Evolutionary conservation across 1,284 basidiomycete genomes (phyloP), one percentile per base, ranked within the genome.

Genomic region (Ceratobasidium sp.): DNA sequence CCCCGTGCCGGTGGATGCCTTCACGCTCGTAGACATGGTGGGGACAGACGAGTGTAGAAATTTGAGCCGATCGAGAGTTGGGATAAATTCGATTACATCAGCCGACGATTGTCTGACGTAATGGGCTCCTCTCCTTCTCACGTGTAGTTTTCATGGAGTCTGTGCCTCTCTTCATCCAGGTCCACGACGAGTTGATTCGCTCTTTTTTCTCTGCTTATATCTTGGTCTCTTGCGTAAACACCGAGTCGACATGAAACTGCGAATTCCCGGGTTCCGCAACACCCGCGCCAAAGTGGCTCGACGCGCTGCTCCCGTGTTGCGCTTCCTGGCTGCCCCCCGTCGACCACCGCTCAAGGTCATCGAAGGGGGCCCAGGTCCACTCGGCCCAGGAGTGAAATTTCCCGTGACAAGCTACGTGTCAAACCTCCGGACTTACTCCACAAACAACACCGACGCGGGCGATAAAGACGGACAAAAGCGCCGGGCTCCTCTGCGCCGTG

Each of bases 1-100:
- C 3, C 22, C 50, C 7, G 20, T 73, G 73, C 5, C 72, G 73
- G n/a, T 73, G 53, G 2, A 72, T 65, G 31, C 72, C 75, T 12
- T 72, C 17, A 40, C 58, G 38, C 35, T 71, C 38, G 56, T 38
- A 38, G 35, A 38, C 72, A 58, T 73, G 29, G 32, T 55, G 54
- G 35, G 57, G 43, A n/a, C 7, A 8, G 29, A 6, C 22, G 50
- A 53, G 5, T 12, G 3, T 62, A 20, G 32, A 38, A n/a, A 32
- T 62, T 38, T 25, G 45, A 31, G 32, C 27, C 12, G 58, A 35
- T 56, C 54, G 54, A 25, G 22, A 3, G 3, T 10, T 40, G 50
- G 6, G 58, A 47, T 53, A 25, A 20, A 27, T 56, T 25, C 35
- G 34, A 27, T 62, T 62, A 62, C 25, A 20, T 45, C 58, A 62